Evolutionary conservation across 108 stramenopile species (phyloP), one percentile per base, ranked within the genome.

Genomic region (Craspedostauros australis): DNA sequence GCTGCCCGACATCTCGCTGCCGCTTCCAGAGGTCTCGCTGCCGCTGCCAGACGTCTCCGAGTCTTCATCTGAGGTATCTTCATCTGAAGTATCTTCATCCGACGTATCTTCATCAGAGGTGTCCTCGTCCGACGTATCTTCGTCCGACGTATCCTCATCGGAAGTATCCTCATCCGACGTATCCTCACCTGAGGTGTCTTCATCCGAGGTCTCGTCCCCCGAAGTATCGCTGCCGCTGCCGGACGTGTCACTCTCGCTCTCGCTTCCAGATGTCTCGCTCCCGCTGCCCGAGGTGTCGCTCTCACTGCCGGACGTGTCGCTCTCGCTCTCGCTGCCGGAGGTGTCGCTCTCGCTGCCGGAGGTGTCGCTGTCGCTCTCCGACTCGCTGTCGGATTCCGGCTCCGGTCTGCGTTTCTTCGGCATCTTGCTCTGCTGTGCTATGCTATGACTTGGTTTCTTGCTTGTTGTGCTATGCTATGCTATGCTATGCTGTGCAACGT

Each of bases 111-210:
- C 50, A 19, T 34, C 32, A 5, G 50, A 51, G 42, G 23, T 16
- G 6, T 39, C 62, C 0, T 46, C 51, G 2, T 29, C 31, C 16
- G 60, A 42, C 27, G 33, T 26, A 2, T 46, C 45, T 16, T 54
- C 58, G 27, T 48, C 20, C 6, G 15, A 24, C 5, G 15, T 32
- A 9, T 16, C 54, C 18, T 56, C 46, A 2, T 55, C 63, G 1
- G 64, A 48, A 11, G 5, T 47, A 12, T 64, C 63, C 4, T 56
- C 45, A 7, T 43, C 51, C 15, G 33, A 7, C n/a, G n/a, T 48
- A 7, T 48, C 24, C n/a, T n/a, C n/a, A n/a, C n/a, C n/a, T n/a
- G n/a, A n/a, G n/a, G n/a, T n/a, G n/a, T n/a, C n/a, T n/a, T n/a
- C n/a, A n/a, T n/a, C n/a, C n/a, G n/a, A n/a, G n/a, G n/a, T n/a